A percentile compares a stretch with the other conserved stretches of the same genome.
Conservation (phyloP, 208 protist genomes). For the Wallacemonas sp. region DNA sequence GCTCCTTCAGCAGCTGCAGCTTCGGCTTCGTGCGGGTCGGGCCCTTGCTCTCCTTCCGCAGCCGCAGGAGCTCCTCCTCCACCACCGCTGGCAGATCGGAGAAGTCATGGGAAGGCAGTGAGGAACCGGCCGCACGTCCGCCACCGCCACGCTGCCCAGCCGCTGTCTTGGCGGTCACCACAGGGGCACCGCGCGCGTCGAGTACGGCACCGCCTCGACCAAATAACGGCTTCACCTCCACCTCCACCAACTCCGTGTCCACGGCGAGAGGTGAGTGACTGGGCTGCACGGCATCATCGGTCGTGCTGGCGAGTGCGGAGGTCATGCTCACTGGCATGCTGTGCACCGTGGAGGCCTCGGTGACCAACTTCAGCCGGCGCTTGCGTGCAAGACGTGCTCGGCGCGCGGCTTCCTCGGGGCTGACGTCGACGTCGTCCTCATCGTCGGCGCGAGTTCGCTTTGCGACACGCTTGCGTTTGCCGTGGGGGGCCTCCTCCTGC, state of each 20-base stretch:
- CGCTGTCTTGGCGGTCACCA: neutral
- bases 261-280: neutral
- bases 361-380: constrained; percentile 6
- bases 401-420: constrained; percentile 4
- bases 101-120: constrained; percentile 67
- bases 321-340: constrained; percentile 62
- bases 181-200: neutral
- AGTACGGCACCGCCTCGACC: constrained; percentile 6
- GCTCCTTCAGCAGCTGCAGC: constrained; percentile 78
- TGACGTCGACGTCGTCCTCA: constrained; percentile 5
- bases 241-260: constrained; percentile 58
- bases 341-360: constrained; percentile 38
- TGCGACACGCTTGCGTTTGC: neutral
- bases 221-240: constrained; percentile 81
- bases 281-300: neutral
- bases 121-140: neutral
- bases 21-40: constrained; percentile 66
- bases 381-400: constrained; percentile 16
- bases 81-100: constrained; percentile 75
- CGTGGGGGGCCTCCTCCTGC: neutral
- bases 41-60: constrained; percentile 74
- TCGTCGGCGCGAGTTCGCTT: neutral
- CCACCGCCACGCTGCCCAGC: neutral
- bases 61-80: constrained; percentile 67
- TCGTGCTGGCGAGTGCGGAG: no score